Conservation (phyloP, 345 rosid genomes). For the Psidium guajava region DNA sequence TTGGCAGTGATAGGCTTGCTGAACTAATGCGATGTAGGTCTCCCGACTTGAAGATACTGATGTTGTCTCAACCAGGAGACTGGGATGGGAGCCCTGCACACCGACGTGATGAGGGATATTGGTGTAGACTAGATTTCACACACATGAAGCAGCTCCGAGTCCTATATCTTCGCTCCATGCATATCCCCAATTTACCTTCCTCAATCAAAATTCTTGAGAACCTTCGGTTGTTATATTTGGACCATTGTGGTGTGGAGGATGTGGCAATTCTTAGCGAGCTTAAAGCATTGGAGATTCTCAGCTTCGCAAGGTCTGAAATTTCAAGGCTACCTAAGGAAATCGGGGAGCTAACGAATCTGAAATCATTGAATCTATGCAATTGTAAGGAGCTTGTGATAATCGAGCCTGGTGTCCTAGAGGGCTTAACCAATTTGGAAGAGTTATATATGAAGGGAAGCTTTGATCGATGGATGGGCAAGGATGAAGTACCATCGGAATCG, state of each 20-base stretch:
- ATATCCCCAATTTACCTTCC: background rate
- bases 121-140: background rate
- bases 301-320: background rate
- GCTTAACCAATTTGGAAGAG: too few relatives aligned
- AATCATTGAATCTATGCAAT: too few relatives aligned
- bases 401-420: too few relatives aligned
- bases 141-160: too few relatives aligned
- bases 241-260: background rate
- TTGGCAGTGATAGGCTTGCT: background rate
- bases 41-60: background rate
- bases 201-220: fast-evolving
- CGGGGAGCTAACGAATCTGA: too few relatives aligned
- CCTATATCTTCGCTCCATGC: background rate
- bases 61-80: fast-evolving
- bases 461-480: too few relatives aligned
- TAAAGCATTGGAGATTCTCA: background rate
- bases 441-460: too few relatives aligned
- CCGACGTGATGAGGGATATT: fast-evolving
- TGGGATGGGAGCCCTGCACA: fast-evolving
- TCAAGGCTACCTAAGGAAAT: too few relatives aligned
- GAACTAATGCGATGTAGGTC: background rate
- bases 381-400: too few relatives aligned
- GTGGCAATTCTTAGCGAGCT: background rate
- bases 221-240: background rate
- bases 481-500: too few relatives aligned